Base-by-base conservation (phyloP, 345 rosid genomes). In the Linum lewisii region DNA sequence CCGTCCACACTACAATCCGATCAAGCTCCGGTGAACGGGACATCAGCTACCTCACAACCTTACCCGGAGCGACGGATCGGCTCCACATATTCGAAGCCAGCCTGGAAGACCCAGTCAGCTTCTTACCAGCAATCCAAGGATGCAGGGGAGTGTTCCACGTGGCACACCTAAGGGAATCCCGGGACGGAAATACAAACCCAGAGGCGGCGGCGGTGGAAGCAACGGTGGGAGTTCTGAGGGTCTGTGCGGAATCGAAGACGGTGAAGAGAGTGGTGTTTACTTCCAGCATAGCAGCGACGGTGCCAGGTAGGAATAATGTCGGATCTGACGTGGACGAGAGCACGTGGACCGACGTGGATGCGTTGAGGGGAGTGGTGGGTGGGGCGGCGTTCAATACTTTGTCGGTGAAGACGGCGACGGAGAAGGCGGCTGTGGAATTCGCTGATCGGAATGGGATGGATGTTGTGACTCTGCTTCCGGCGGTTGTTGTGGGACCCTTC, bases 181-280 rank as follows among this genome's bases (percentile, higher is more conserved):
- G 50, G 24, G 61, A 59, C 20, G 87, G 84, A 21, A 29, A 29
- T 4, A 29, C n/a, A n/a, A n/a, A n/a, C n/a, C 55, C 85, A 3
- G 88, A 80, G 49, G 80, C 73, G 36, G 69, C 67, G 8, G 45
- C 87, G 24, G 69, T 79, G 3, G 71, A 72, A 15, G 95, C 85
- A 60, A 47, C 79, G 1, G 38, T 72, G 24, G 86, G 84, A 29
- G 81, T 89, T 47, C 29, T 86, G 1, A 81, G 73, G 38, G 69
- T 84, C 4, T 84, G 83, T 75, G 29, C 75, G 60, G 72, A 77
- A 13, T 63, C 82, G 7, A 77, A 73, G 61, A 82, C 84, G 0
- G 87, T 86, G 26, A 81, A 77, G 63, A 71, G 84, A 7, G 78
- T 84, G 0, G 79, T 86, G 4, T 89, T 81, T 74, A 84, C 91